A percentile compares a stretch with the other conserved stretches of the same genome.
These are phyloP conservation scores for Samsoniella hepiali DNA, from an alignment of 2,329 filamentous ascomycete species.

Conservation along the genomic window DNA sequence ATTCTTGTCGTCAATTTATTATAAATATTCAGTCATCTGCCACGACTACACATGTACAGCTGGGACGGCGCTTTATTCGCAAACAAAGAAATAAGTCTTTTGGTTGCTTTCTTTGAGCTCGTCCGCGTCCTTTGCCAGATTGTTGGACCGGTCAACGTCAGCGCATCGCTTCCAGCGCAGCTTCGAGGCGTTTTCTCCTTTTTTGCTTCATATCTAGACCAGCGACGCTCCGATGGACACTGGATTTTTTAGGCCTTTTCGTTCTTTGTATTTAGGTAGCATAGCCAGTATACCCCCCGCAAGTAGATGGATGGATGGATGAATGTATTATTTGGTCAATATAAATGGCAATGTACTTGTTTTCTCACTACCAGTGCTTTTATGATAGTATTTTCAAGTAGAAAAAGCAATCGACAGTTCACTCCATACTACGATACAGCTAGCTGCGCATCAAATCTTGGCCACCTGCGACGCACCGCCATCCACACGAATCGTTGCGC, in stretches of 20 bases:
- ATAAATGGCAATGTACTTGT: neutral
- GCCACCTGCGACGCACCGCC: slow-evolving; percentile 49
- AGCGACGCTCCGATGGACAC: neutral
- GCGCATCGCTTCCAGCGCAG: slow-evolving; percentile 9
- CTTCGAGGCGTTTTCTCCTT: slow-evolving; percentile 13
- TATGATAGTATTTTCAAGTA: neutral
- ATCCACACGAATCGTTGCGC: slow-evolving; percentile 61
- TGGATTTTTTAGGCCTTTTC: neutral
- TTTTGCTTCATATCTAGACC: neutral
- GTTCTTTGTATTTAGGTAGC: slow-evolving; percentile 11
- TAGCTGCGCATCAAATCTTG: slow-evolving; percentile 39
- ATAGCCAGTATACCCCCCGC: slow-evolving; percentile 14
- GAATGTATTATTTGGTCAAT: neutral
- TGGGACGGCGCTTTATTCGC: neutral
- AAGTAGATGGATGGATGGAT: neutral
- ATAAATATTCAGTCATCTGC: neutral
- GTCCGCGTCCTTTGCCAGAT: neutral
- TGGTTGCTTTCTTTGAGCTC: neutral
- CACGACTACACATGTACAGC: neutral
- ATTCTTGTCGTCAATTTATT: neutral
- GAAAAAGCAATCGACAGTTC: neutral
- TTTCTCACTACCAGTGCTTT: neutral
- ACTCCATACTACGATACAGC: neutral
- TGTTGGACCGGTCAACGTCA: neutral
- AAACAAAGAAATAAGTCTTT: neutral